Evolutionary conservation across 805 yeast species (phyloP), one percentile per base, ranked within the genome.

Genomic region (Candida maris): DNA sequence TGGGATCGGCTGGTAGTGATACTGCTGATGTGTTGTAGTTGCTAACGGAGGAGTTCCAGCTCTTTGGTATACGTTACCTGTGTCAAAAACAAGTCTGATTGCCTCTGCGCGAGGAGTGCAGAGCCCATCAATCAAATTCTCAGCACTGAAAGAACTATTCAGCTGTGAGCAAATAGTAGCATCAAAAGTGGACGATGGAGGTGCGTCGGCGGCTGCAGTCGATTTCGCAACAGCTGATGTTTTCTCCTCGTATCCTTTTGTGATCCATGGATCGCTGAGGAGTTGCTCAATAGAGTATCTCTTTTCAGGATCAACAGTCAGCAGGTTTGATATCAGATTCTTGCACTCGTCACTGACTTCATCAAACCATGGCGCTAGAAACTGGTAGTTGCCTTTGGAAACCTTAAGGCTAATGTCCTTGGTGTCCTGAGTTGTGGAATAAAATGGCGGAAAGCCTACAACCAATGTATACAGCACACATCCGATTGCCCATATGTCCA

Each of bases 301-400:
- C 35, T 70, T 71, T 9, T 67, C 65, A 1, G 93, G 89, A 55
- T 85, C 78, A 12, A 81, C 82, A 19, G 81, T 79, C 44, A 85
- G 65, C 57, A 85, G 67, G 49, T 74, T 77, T 4, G 73, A 61
- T 10, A 85, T 85, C 49, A 85, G 71, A 48, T 73, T 72, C 52
- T 83, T 85, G 19, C 88, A 89, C 24, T 79, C 86, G 26, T 56
- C 61, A 34, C 81, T 71, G 23, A 85, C 81, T 55, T 85, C 94
- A 59, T 84, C 93, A 86, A 93, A 85, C 95, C 95, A 85, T 2
- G 95, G 95, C 41, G 73, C 64, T 35, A 85, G 64, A 55, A 83
- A 85, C n/a, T 76, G 73, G 58, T 73, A 85, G 38, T 83, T 80
- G 23, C 93, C 94, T 31, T 68, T 68, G 9, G 83, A 68, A 21